Conservation (phyloP, 257 asterid genomes). For the Nicotiana tomentosiformis region DNA sequence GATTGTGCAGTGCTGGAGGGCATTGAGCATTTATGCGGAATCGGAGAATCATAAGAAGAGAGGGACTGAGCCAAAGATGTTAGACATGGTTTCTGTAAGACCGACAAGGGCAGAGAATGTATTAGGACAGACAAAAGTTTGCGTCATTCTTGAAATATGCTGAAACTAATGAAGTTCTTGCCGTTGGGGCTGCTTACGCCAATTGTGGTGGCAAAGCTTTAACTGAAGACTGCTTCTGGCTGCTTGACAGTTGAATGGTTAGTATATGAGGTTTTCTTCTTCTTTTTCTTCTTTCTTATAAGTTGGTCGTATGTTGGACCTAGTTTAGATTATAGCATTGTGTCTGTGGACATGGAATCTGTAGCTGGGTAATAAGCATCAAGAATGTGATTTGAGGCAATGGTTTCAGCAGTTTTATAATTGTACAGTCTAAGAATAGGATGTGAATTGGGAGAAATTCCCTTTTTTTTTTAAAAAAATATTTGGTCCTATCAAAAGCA, state of each 20-base stretch:
- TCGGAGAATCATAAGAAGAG: neutral
- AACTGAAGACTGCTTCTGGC: constrained; percentile 3
- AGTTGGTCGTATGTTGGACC: neutral
- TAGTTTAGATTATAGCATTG: constrained; percentile 5
- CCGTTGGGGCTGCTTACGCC: neutral
- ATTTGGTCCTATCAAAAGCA: neutral
- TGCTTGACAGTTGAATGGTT: neutral
- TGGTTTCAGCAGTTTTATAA: neutral
- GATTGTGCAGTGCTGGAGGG: neutral
- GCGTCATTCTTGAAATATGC: neutral
- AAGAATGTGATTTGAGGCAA: neutral
- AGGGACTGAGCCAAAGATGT: neutral
- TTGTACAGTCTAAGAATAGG: constrained; percentile 4
- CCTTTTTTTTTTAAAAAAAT: neutral
- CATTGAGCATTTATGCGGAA: neutral
- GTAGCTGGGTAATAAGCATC: constrained; percentile 4
- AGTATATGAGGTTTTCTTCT: neutral
- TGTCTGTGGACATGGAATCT: constrained; percentile 5
- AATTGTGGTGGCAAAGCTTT: constrained; percentile 6
- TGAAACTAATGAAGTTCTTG: neutral
- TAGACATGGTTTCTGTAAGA: neutral
- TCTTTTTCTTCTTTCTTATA: neutral
- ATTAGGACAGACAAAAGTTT: neutral
- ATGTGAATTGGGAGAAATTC: neutral
- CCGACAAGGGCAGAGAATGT: neutral